These are phyloP conservation scores for Oryza meridionalis DNA, from an alignment of 176 grass and related monocot genomes.

Conservation along the genomic window DNA sequence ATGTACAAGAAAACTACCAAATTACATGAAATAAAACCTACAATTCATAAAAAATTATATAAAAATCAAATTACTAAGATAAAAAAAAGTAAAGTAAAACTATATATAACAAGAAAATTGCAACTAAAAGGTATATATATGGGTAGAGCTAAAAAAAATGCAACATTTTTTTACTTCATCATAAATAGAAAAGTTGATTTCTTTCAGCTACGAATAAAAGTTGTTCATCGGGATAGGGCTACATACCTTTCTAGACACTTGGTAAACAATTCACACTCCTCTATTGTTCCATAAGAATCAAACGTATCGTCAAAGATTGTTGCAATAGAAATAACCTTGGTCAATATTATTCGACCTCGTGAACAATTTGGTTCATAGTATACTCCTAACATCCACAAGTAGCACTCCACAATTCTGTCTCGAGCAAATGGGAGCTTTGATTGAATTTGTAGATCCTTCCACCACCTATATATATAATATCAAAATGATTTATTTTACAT, in stretches of 20 bases:
- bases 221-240: too few species aligned
- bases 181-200: background rate
- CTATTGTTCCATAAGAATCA: background rate
- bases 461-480: conserved; percentile 9
- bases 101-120: too few species aligned
- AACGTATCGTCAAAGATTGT: background rate
- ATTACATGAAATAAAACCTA: too few species aligned
- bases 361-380: conserved; percentile 1
- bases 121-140: too few species aligned
- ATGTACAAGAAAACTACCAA: too few species aligned
- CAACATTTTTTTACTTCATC: background rate
- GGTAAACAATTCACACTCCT: conserved; percentile 23
- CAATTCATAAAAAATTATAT: too few species aligned
- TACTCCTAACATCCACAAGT: conserved; percentile 24
- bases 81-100: too few species aligned
- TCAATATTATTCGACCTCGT: background rate
- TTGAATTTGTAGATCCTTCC: conserved; percentile 19
- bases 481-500: background rate
- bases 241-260: background rate
- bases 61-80: too few species aligned
- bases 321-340: background rate
- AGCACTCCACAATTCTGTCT: conserved; percentile 26
- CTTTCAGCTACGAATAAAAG: too few species aligned
- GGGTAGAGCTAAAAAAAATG: too few species aligned
- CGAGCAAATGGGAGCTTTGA: conserved; percentile 22